phyloP scores from a whole-genome alignment of 2,329 filamentous ascomycete species.

The Plectosphaerella plurivora region DNA sequence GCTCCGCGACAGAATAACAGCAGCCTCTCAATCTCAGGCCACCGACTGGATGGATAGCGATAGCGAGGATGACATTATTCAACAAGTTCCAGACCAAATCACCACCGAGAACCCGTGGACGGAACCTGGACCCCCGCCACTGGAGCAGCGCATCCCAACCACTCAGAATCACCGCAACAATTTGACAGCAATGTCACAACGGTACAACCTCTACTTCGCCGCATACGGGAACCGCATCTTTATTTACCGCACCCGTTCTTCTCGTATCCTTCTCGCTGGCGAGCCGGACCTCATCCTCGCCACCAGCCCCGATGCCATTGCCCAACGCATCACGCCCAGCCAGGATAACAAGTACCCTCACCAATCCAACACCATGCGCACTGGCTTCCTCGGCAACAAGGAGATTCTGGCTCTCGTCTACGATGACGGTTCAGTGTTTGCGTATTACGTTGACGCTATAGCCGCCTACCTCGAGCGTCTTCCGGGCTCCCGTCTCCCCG shows the following conservation, averaged over 20 bases:
- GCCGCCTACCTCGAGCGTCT: slow-evolving; percentile 34
- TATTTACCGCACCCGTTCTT: slow-evolving; percentile 47
- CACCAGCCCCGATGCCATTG: slow-evolving; percentile 34
- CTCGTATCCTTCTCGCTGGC: slow-evolving; percentile 37
- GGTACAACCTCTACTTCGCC: slow-evolving; percentile 57
- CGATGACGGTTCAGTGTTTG: slow-evolving; percentile 72
- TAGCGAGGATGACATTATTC: slow-evolving; percentile 24
- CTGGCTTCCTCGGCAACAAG: slow-evolving; percentile 63
- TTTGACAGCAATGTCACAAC: slow-evolving; percentile 53
- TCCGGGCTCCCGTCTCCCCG: not conserved
- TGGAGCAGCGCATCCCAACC: slow-evolving; percentile 13
- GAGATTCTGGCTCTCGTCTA: slow-evolving; percentile 66
- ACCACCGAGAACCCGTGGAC: not conserved
- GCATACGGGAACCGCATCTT: slow-evolving; percentile 55
- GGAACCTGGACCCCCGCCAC: not conserved
- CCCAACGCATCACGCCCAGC: slow-evolving; percentile 40
- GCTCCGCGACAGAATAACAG: too few relatives aligned
- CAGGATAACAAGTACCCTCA: slow-evolving; percentile 51
- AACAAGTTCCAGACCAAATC: slow-evolving; percentile 11
- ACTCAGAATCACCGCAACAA: slow-evolving; percentile 45
- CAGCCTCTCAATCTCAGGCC: slow-evolving; percentile 26
- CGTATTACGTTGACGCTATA: slow-evolving; percentile 59
- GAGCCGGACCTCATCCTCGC: slow-evolving; percentile 46
- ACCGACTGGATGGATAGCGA: slow-evolving; percentile 24
- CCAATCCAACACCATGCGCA: slow-evolving; percentile 63